Percentiles rank a stretch among this genome's conserved stretches.
These are phyloP conservation scores for Spathaspora arborariae DNA, from an alignment of 805 yeast genomes.

Conservation along the genomic window DNA sequence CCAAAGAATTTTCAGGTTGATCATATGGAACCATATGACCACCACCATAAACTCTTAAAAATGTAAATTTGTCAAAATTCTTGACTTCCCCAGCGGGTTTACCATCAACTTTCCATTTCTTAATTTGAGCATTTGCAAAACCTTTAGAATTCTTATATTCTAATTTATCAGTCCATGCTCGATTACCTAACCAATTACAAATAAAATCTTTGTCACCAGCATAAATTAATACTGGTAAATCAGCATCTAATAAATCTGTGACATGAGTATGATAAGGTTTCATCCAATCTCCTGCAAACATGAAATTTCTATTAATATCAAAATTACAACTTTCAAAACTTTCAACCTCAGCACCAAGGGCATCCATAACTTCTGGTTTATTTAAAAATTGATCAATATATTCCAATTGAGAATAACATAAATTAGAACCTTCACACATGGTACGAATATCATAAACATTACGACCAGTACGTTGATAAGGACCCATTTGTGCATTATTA, in stretches of 20 bases:
- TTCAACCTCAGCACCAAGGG: slow-evolving; percentile 89
- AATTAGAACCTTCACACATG: slow-evolving; percentile 61
- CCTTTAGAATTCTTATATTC: slow-evolving; percentile 58
- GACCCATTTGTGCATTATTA: slow-evolving; percentile 76
- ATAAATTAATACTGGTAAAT: slow-evolving; percentile 76
- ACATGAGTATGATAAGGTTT: slow-evolving; percentile 67
- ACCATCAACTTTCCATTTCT: slow-evolving; percentile 40
- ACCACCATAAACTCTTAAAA: slow-evolving; percentile 79
- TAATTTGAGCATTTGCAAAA: slow-evolving; percentile 40
- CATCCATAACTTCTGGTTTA: slow-evolving; percentile 66
- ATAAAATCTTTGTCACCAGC: slow-evolving; percentile 96
- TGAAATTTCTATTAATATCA: slow-evolving; percentile 73
- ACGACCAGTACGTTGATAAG: slow-evolving; percentile 79
- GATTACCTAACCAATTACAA: slow-evolving; percentile 91
- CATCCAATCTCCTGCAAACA: slow-evolving; percentile 89
- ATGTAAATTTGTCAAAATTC: slow-evolving; percentile 69
- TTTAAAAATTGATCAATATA: slow-evolving; percentile 79
- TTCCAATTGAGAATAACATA: slow-evolving; percentile 78
- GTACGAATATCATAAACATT: slow-evolving; percentile 88
- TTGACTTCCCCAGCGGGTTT: slow-evolving; percentile 66
- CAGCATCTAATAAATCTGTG: slow-evolving; percentile 60
- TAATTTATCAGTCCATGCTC: slow-evolving; percentile 71
- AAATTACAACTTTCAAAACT: slow-evolving; percentile 71
- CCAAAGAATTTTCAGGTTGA: slow-evolving; percentile 74
- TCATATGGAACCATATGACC: slow-evolving; percentile 97